A percentile compares a stretch with the other conserved stretches of the same genome.
Conservation (phyloP, 305 asterid species). For the Fraxinus angustifolia region DNA sequence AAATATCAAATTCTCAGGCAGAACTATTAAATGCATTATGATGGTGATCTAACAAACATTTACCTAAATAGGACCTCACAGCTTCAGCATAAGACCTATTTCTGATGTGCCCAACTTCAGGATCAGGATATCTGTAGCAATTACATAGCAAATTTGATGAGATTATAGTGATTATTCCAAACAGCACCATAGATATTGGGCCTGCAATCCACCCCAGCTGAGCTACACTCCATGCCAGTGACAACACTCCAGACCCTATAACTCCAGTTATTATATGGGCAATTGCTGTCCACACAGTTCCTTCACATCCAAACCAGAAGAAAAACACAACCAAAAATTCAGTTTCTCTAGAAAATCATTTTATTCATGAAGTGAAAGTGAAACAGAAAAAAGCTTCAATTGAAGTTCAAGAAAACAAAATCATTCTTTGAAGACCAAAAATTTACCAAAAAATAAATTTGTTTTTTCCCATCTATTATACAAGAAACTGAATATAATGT, state of each 20-base stretch:
- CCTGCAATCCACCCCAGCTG: slow-evolving; percentile 85
- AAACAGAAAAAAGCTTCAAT: background rate
- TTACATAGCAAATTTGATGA: slow-evolving; percentile 61
- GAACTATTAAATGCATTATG: background rate
- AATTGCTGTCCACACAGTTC: slow-evolving; percentile 69
- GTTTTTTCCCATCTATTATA: background rate
- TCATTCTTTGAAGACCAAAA: background rate
- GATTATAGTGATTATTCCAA: slow-evolving; percentile 44
- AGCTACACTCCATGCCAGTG: slow-evolving; percentile 80
- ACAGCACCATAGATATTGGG: slow-evolving; percentile 48
- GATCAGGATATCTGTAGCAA: slow-evolving; percentile 62
- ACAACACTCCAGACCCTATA: slow-evolving; percentile 74
- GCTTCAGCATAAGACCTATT: slow-evolving; percentile 59
- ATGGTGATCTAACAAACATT: background rate
- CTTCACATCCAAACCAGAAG: slow-evolving; percentile 31
- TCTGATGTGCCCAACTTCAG: slow-evolving; percentile 44
- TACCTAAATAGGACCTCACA: slow-evolving; percentile 54
- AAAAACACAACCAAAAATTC: background rate
- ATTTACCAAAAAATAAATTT: no score
- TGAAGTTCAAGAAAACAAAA: background rate
- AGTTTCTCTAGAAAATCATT: background rate
- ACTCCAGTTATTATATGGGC: slow-evolving; percentile 80
- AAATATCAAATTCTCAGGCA: background rate
- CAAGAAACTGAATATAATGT: background rate
- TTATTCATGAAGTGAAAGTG: background rate